Percentiles rank a stretch among this genome's conserved stretches.
phyloP scores from a whole-genome alignment of 1,284 basidiomycete genomes.

The Cryptococcus neoformans region DNA sequence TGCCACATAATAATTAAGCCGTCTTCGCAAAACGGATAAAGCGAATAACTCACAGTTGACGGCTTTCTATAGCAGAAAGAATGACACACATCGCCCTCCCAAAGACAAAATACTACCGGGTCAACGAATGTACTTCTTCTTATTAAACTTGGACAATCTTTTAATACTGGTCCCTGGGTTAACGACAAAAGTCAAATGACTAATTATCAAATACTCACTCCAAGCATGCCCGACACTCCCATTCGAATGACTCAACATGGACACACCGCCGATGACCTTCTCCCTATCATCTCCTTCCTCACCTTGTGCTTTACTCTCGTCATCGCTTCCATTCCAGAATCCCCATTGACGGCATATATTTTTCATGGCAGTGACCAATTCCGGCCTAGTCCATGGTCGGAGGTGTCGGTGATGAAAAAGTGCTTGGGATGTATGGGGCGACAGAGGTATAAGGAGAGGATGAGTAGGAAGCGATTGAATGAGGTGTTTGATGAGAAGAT shows the following conservation, averaged over 20 bases:
- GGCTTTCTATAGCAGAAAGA: constrained; percentile 75
- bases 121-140: constrained; percentile 81
- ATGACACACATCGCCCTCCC: constrained; percentile 88
- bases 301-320: constrained; percentile 18
- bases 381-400: constrained; percentile 61
- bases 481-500: constrained; percentile 48
- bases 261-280: constrained; percentile 19
- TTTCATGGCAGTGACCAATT: constrained; percentile 61
- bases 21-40: background rate
- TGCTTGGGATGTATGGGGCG: constrained; percentile 80
- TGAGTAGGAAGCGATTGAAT: constrained; percentile 57
- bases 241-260: constrained; percentile 80
- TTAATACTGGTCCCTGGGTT: constrained; percentile 56
- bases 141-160: constrained; percentile 66
- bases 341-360: constrained; percentile 61
- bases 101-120: constrained; percentile 74
- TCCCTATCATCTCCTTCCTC: constrained; percentile 4
- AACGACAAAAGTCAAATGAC: background rate
- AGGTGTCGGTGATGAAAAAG: constrained; percentile 73
- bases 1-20: background rate
- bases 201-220: constrained; percentile 25
- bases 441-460: constrained; percentile 73
- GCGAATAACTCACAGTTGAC: constrained; percentile 54
- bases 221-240: constrained; percentile 47
- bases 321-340: constrained; percentile 50